phyloP scores from a whole-genome alignment of 495 filamentous ascomycete species.

The Darksidea phi region DNA sequence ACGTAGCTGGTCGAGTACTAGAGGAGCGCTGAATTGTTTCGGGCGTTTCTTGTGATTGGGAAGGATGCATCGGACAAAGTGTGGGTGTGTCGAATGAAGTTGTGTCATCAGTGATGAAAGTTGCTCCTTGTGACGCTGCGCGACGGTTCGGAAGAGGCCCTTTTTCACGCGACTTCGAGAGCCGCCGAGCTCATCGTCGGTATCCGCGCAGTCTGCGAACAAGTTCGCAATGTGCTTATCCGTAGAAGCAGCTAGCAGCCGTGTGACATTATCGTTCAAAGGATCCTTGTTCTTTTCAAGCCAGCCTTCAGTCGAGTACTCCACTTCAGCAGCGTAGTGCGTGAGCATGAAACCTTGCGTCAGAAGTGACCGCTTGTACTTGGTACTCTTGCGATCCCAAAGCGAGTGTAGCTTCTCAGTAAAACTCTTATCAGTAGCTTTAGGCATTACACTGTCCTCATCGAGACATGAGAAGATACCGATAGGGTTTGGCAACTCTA shows the following conservation, averaged over 20 bases:
- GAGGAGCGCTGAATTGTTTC: slow-evolving; percentile 81
- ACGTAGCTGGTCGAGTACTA: slow-evolving; percentile 91
- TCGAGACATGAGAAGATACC: slow-evolving; percentile 98
- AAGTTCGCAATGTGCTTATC: slow-evolving; percentile 81
- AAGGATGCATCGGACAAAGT: slow-evolving; percentile 97
- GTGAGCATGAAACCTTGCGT: slow-evolving; percentile 96
- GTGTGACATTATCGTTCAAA: slow-evolving; percentile 92
- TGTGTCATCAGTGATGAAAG: slow-evolving; percentile 93
- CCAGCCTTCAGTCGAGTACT: slow-evolving; percentile 94
- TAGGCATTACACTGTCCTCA: slow-evolving; percentile 98
- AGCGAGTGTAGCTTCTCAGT: slow-evolving; percentile 95
- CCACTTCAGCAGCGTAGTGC: slow-evolving; percentile 96
- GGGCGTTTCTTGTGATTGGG: slow-evolving; percentile 98
- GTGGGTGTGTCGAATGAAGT: slow-evolving; percentile 91
- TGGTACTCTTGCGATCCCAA: slow-evolving; percentile 93
- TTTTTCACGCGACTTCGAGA: slow-evolving; percentile 88
- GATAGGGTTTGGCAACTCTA: slow-evolving; percentile 93
- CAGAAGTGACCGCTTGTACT: slow-evolving; percentile 85
- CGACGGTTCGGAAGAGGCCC: slow-evolving; percentile 94
- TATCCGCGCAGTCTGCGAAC: slow-evolving; percentile 82
- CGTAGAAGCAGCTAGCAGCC: slow-evolving; percentile 75
- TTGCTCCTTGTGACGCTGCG: slow-evolving; percentile 97
- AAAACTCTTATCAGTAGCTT: slow-evolving; percentile 94
- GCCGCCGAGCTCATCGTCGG: slow-evolving; percentile 64
- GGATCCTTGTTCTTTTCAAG: slow-evolving; percentile 99